Evolutionary conservation across 2,329 filamentous ascomycete genomes (phyloP), one percentile per base, ranked within the genome.

Genomic region (Fusarium equiseti): DNA sequence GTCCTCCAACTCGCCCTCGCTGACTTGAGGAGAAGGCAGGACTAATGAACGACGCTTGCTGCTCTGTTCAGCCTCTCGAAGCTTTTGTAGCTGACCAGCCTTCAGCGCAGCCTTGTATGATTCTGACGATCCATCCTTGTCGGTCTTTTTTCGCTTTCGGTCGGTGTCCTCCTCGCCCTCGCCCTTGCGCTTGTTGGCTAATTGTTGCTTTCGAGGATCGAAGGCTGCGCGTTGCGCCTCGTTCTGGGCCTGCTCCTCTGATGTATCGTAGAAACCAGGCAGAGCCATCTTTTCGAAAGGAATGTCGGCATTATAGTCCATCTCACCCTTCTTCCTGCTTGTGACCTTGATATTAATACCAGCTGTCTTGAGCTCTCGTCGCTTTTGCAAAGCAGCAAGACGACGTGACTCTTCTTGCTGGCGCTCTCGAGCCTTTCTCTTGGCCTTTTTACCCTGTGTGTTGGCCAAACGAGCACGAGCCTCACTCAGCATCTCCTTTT

Each of bases 301-400:
- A 71, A 99, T 97, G 75, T 99, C 96, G 75, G 96, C 96, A 81
- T 99, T 99, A 85, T 99, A 99, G 81, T 99, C 96, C 94, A 99
- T 99, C 83, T 98, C 92, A 1, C 96, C 96, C 84, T 94, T 91
- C 84, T 98, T 98, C 66, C 92, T 90, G 16, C 92, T 96, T 5
- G 90, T 90, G 61, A 98, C 91, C 82, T 98, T 99, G 84, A 98
- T 94, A 80, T 99, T 99, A 82, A 99, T 98, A 50, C 96, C 96
- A 3, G 96, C 94, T 78, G 95, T 97, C 84, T 99, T 99, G 72
- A 99, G 89, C 82, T 99, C 96, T 74, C 96, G 90, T 42, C 96
- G 90, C 84, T 99, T 99, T 83, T 98, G 96, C 68, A 99, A 83
- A 40, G 95, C 89, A 2, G 96, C 96, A 68, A 99, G 83, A 59